These are phyloP conservation scores for Penicillium sp. DNA, from an alignment of 2,329 filamentous ascomycete species.

Conservation along the genomic window DNA sequence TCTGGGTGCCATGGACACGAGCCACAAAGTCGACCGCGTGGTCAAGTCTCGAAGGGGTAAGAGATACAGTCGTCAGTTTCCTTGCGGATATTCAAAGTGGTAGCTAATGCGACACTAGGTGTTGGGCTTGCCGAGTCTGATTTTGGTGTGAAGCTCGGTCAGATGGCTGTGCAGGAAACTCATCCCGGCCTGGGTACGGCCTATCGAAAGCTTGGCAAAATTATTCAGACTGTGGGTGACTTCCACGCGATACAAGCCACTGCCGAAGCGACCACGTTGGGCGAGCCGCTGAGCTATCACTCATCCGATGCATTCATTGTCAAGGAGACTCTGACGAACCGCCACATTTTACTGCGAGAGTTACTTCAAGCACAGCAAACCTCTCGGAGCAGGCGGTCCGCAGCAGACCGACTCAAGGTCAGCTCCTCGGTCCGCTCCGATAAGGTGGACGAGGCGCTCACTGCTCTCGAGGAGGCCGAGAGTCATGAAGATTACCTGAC, in stretches of 20 bases:
- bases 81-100: neutral
- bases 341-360: constrained; percentile 91
- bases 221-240: constrained; percentile 88
- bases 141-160: constrained; percentile 81
- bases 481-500: constrained; percentile 73
- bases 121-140: constrained; percentile 89
- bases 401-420: constrained; percentile 81
- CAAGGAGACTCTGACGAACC: constrained; percentile 95
- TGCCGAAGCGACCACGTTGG: constrained; percentile 88
- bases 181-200: constrained; percentile 82
- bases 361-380: constrained; percentile 83
- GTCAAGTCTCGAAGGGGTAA: constrained; percentile 87
- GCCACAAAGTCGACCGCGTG: constrained; percentile 90
- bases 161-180: constrained; percentile 83
- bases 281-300: constrained; percentile 90
- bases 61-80: constrained; percentile 15
- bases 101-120: constrained; percentile 47
- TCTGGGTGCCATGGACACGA: constrained; percentile 89
- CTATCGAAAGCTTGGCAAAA: constrained; percentile 89
- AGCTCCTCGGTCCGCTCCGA: constrained; percentile 82
- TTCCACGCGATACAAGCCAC: constrained; percentile 95
- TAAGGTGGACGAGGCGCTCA: constrained; percentile 97
- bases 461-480: constrained; percentile 78
- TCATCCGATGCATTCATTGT: constrained; percentile 95
- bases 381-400: constrained; percentile 73